Percentiles rank a stretch among this genome's conserved stretches.
These are phyloP conservation scores for Aciculosporium take DNA, from an alignment of 2,329 filamentous ascomycete genomes.

Conservation along the genomic window DNA sequence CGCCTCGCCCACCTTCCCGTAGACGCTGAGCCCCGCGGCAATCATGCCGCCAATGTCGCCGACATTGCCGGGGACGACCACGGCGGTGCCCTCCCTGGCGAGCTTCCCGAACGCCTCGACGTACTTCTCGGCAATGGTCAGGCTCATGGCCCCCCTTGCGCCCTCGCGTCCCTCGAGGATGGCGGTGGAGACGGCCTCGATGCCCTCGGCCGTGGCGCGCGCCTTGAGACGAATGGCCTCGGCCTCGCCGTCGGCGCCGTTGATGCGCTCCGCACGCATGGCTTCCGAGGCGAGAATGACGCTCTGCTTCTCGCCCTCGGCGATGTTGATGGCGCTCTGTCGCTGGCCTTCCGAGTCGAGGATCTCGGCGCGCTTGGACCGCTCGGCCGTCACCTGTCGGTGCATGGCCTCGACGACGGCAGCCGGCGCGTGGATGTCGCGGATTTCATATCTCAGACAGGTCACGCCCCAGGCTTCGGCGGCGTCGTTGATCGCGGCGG, in stretches of 20 bases:
- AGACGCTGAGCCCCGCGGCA: slow-evolving; percentile 86
- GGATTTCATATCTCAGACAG: slow-evolving; percentile 92
- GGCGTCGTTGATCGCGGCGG: slow-evolving; percentile 95
- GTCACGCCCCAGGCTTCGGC: slow-evolving; percentile 94
- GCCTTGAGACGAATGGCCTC: slow-evolving; percentile 85
- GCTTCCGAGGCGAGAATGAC: slow-evolving; percentile 95
- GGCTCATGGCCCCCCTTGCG: slow-evolving; percentile 70
- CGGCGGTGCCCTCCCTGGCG: slow-evolving; percentile 86
- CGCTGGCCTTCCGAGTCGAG: slow-evolving; percentile 93
- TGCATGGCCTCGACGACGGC: slow-evolving; percentile 97
- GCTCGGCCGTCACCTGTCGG: slow-evolving; percentile 90
- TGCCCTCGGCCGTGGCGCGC: slow-evolving; percentile 70
- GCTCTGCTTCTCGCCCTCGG: slow-evolving; percentile 91
- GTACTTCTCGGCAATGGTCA: slow-evolving; percentile 93
- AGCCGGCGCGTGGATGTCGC: slow-evolving; percentile 91
- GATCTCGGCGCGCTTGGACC: slow-evolving; percentile 94
- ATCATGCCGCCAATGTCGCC: slow-evolving; percentile 96
- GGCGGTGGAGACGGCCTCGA: slow-evolving; percentile 67
- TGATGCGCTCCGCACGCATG: slow-evolving; percentile 79
- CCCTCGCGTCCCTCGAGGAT: slow-evolving; percentile 60
- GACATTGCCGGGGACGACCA: slow-evolving; percentile 92
- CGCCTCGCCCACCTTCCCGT: slow-evolving; percentile 77
- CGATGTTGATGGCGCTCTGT: slow-evolving; percentile 96
- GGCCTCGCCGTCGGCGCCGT: slow-evolving; percentile 80
- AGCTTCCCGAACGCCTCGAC: slow-evolving; percentile 88